Evolutionary conservation across 345 rosid genomes (phyloP).

Genomic region (Populus tremula): DNA sequence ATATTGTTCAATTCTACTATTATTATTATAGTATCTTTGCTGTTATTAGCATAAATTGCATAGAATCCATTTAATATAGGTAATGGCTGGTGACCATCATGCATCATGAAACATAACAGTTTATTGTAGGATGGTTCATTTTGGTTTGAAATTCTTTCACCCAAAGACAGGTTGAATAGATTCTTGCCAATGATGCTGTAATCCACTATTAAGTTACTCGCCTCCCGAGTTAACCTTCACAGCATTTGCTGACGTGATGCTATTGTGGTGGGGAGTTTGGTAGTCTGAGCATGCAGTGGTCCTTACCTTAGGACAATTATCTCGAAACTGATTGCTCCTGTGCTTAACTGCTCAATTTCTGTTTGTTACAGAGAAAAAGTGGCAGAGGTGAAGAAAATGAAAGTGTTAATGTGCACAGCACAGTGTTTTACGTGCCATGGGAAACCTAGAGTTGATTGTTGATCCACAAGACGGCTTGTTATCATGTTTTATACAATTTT

Average conservation of each 20-base stretch:
- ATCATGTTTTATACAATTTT: constrained; percentile 17
- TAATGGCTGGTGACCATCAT: not conserved
- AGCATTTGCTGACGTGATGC: not conserved
- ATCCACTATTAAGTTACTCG: not conserved
- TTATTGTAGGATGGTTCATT: not conserved
- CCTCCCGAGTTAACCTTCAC: not conserved
- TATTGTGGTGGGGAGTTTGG: not conserved
- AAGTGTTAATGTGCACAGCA: not conserved
- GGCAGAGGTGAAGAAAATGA: constrained; percentile 64
- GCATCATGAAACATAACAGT: not conserved
- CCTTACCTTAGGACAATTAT: not conserved
- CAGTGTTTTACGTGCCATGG: constrained; percentile 6
- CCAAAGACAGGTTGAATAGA: not conserved
- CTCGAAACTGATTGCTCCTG: not conserved
- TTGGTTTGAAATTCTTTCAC: not conserved
- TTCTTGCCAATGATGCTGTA: not conserved
- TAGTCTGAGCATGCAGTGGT: not conserved
- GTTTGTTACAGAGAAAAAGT: constrained; percentile 68
- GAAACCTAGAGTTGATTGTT: constrained; percentile 10
- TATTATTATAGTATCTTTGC: not conserved
- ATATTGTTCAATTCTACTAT: not conserved
- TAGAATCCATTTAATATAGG: not conserved
- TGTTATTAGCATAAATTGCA: not conserved
- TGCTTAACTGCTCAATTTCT: constrained; percentile 4
- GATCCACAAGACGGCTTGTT: constrained; percentile 3